These are phyloP conservation scores for Pseudoneurospora amorphoporcata DNA, from an alignment of 495 filamentous ascomycete species.

Conservation along the genomic window DNA sequence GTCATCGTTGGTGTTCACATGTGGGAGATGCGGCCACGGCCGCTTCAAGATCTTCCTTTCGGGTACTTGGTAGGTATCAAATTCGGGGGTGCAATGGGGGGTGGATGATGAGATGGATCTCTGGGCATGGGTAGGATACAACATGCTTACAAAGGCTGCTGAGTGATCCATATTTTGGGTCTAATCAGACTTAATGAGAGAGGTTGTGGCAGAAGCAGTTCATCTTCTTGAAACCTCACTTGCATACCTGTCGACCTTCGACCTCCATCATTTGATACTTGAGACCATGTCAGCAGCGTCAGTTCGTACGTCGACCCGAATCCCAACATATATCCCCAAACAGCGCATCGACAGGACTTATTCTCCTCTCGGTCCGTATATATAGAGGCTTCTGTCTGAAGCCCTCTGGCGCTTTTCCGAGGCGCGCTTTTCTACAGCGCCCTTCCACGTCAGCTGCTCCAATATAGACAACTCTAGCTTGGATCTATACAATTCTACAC, in stretches of 20 bases:
- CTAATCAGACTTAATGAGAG: background rate
- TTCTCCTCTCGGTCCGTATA: background rate
- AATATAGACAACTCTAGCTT: background rate
- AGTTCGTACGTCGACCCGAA: too few species aligned
- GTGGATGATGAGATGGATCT: background rate
- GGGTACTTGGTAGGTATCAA: background rate
- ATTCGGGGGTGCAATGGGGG: background rate
- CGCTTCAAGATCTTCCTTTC: background rate
- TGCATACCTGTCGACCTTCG: background rate
- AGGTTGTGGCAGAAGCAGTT: background rate
- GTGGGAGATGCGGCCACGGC: background rate
- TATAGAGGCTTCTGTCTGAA: background rate
- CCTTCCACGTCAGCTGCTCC: background rate
- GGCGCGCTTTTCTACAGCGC: background rate
- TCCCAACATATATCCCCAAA: too few species aligned
- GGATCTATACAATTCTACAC: background rate
- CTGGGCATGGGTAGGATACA: background rate
- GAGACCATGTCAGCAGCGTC: too few species aligned
- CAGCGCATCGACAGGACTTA: background rate
- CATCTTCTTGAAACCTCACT: background rate
- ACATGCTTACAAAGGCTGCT: background rate
- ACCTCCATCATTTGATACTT: too few species aligned
- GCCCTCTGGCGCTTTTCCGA: background rate
- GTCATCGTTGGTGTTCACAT: background rate
- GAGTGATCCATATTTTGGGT: background rate